Evolutionary conservation across 768 basidiomycete genomes (phyloP).

Genomic region (Auricularia auricula-judae): DNA sequence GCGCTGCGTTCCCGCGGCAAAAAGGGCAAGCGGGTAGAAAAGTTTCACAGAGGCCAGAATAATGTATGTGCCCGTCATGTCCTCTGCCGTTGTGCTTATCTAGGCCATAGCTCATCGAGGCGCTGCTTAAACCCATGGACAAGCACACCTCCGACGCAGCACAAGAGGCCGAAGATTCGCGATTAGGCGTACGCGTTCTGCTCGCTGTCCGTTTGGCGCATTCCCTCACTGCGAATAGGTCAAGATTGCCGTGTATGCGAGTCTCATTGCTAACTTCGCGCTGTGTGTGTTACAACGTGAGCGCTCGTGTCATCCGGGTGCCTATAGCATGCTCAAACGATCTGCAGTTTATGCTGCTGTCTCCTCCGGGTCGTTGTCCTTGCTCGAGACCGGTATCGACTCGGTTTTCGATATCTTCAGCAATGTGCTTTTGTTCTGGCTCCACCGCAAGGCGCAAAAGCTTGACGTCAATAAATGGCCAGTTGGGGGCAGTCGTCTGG

Average conservation of each 20-base stretch:
- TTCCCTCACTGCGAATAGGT: conserved; percentile 35
- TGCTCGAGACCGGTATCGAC: conserved; percentile 86
- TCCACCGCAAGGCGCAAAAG: conserved; percentile 58
- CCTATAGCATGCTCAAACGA: no score
- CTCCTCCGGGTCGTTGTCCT: conserved; percentile 69
- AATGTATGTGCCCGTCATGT: conserved; percentile 31
- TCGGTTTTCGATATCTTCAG: conserved; percentile 77
- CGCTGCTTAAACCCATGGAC: conserved; percentile 85
- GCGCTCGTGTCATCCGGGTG: conserved; percentile 10
- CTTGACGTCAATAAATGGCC: conserved; percentile 87
- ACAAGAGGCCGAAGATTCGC: conserved; percentile 51
- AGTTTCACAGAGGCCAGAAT: conserved; percentile 65
- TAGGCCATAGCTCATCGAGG: conserved; percentile 56
- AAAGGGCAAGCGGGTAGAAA: conserved; percentile 51
- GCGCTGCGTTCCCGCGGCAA: conserved; percentile 45
- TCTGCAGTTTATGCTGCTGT: conserved; percentile 75
- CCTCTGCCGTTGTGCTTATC: conserved; percentile 8
- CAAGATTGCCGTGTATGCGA: conserved; percentile 79
- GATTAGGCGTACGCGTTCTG: conserved; percentile 37
- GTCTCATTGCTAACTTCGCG: conserved; percentile 63
- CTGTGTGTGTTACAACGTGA: conserved; percentile 65
- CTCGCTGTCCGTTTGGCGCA: background rate
- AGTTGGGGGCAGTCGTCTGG: conserved; percentile 78
- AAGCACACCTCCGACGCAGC: conserved; percentile 77
- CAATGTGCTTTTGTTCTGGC: conserved; percentile 68